phyloP scores from a whole-genome alignment of 139 green algal genomes.

The Dunaliella primolecta region DNA sequence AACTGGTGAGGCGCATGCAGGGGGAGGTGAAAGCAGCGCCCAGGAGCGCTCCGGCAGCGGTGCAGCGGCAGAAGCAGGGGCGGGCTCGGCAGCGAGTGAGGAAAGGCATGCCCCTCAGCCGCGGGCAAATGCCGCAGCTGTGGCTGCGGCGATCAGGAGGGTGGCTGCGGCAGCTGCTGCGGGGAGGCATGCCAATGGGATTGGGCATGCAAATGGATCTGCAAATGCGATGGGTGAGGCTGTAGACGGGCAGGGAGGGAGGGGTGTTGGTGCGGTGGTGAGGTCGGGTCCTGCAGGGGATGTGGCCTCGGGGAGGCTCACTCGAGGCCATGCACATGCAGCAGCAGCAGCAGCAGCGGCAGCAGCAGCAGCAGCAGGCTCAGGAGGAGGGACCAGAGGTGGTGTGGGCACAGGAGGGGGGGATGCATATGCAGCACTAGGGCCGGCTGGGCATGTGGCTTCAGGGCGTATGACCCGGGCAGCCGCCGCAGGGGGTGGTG shows the following conservation, averaged over 20 bases:
- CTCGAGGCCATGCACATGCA: not conserved
- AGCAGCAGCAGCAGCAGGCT: too few species aligned
- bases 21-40: too few species aligned
- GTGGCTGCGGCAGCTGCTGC: not conserved
- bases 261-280: conserved; percentile 8
- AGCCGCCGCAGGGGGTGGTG: not conserved
- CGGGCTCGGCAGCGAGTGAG: not conserved
- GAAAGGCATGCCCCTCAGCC: conserved; percentile 33
- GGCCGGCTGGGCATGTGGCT: not conserved
- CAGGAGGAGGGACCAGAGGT: too few species aligned
- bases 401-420: not conserved
- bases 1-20: too few species aligned
- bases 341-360: too few species aligned
- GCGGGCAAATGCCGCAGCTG: not conserved
- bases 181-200: too few species aligned
- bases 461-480: not conserved
- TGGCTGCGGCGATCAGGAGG: not conserved
- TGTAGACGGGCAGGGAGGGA: too few species aligned
- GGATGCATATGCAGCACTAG: not conserved
- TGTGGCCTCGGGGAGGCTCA: not conserved
- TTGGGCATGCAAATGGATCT: too few species aligned
- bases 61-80: too few species aligned
- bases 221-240: too few species aligned
- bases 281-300: conserved; percentile 4
- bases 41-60: too few species aligned